These are phyloP conservation scores for Rhizopogon vinicolor DNA, from an alignment of 768 basidiomycete species.

Conservation along the genomic window DNA sequence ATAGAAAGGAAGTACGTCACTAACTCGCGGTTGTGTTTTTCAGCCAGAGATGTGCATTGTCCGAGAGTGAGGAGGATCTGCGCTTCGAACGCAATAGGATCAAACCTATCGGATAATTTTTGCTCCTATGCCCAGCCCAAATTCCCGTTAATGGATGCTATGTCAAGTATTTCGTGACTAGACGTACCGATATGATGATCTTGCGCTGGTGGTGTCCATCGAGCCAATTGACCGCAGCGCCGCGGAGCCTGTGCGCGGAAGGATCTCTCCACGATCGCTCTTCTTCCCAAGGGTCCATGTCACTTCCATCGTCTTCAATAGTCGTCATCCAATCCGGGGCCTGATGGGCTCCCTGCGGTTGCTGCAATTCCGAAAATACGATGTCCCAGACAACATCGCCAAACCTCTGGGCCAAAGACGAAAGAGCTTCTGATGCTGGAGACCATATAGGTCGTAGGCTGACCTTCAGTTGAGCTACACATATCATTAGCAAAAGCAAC, in stretches of 20 bases:
- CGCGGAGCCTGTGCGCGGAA: slow-evolving; percentile 56
- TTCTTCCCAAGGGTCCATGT: slow-evolving; percentile 47
- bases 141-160: too few species aligned
- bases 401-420: slow-evolving; percentile 46
- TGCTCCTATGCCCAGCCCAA: slow-evolving; percentile 30
- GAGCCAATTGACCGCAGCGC: slow-evolving; percentile 45
- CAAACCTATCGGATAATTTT: slow-evolving; percentile 53
- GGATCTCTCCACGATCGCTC: slow-evolving; percentile 79
- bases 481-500: background rate
- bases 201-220: slow-evolving; percentile 22
- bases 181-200: slow-evolving; percentile 31
- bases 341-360: background rate
- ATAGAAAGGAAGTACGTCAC: slow-evolving; percentile 75
- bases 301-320: slow-evolving; percentile 12
- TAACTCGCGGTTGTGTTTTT: slow-evolving; percentile 85
- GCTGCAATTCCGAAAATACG: slow-evolving; percentile 59
- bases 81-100: slow-evolving; percentile 69
- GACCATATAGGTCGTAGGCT: slow-evolving; percentile 90
- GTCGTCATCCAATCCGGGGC: slow-evolving; percentile 24
- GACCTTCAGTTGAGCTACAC: slow-evolving; percentile 83
- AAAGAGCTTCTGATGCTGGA: slow-evolving; percentile 68
- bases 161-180: background rate
- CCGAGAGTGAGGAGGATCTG: slow-evolving; percentile 72
- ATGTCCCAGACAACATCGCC: slow-evolving; percentile 70
- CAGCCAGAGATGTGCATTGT: slow-evolving; percentile 67